Base-by-base conservation (phyloP, 768 basidiomycete genomes). In the Rhizopogon vinicolor region DNA sequence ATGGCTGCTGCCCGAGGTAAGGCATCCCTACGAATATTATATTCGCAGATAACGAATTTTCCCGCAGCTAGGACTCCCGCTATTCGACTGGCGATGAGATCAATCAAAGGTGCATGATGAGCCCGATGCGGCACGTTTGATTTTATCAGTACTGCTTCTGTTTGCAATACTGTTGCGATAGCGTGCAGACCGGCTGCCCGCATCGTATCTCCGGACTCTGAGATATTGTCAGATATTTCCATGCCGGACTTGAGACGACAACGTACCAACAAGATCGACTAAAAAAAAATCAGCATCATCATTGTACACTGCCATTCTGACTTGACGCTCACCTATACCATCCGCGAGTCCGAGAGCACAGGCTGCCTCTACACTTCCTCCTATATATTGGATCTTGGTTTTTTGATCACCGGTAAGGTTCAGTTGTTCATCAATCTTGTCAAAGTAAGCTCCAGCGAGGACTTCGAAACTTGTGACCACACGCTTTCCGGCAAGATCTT, bases 201-300 rank as follows among this genome's bases (percentile, higher is more conserved):
- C 97, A 99, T 99, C 7, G 97, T 99, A 65, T 99, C 97, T 42
- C 97, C 97, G 16, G 96, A 99, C 74, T 98, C 96, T 95, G 67
- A 41, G 46, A 46, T 28, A 52, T 19, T n/a, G 7, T 19, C 25
- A 56, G 14, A 13, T 29, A 22, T 42, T 18, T 55, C 45, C 39
- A 40, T 18, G 13, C 13, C 25, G 28, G 39, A 43, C 7, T 14
- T 22, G 8, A 44, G 28, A 8, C n/a, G 77, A 86, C 63, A 59
- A 93, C 94, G 89, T 59, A 98, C 96, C 68, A 7, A 69, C 68
- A 51, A 99, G 87, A 72, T 99, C 96, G 48, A 99, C 94, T 94
- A 54, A 14, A 44, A 61, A 46, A 57, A 44, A 54, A 44, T 53
- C 35, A 41, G 25, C 18, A 41, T 45, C 7, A 28, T n/a, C 19